phyloP scores from a whole-genome alignment of 1,139 yeast species.

The Saccharomyces hybrid region DNA sequence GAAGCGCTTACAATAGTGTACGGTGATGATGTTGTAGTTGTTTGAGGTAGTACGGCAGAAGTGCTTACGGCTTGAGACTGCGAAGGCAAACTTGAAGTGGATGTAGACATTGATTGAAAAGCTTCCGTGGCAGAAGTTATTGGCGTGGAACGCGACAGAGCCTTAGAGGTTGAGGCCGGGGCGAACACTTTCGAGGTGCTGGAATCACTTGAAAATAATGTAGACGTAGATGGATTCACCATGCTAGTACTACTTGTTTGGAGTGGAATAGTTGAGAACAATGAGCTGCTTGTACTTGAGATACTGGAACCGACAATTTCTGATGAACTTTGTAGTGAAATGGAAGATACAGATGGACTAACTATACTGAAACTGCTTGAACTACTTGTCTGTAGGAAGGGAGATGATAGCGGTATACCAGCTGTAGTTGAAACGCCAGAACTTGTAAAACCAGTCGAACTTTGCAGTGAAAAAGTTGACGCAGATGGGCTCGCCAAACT shows the following conservation, averaged over 20 bases:
- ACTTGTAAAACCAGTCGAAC: background rate
- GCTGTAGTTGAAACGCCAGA: background rate
- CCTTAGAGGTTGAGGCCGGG: background rate
- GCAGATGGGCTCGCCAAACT: too few relatives aligned
- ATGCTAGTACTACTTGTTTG: background rate
- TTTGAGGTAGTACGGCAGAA: background rate
- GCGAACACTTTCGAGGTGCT: background rate
- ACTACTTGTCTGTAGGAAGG: background rate
- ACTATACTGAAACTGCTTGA: background rate
- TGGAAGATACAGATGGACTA: background rate
- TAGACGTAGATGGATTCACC: background rate
- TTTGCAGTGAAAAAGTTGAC: too few relatives aligned
- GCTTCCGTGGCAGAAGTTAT: background rate
- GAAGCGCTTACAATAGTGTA: constrained; percentile 2
- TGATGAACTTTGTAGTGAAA: background rate
- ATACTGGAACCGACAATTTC: background rate
- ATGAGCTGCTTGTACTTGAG: background rate
- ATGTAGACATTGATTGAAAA: background rate
- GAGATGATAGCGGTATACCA: background rate
- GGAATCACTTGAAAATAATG: background rate
- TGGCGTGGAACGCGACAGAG: background rate
- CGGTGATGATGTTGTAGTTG: constrained; percentile 7
- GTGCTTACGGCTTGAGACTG: background rate
- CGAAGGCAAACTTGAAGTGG: background rate
- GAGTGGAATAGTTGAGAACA: background rate